A percentile compares a stretch with the other conserved stretches of the same genome.
Conservation (phyloP, 257 asterid species). For the Prunella vulgaris region DNA sequence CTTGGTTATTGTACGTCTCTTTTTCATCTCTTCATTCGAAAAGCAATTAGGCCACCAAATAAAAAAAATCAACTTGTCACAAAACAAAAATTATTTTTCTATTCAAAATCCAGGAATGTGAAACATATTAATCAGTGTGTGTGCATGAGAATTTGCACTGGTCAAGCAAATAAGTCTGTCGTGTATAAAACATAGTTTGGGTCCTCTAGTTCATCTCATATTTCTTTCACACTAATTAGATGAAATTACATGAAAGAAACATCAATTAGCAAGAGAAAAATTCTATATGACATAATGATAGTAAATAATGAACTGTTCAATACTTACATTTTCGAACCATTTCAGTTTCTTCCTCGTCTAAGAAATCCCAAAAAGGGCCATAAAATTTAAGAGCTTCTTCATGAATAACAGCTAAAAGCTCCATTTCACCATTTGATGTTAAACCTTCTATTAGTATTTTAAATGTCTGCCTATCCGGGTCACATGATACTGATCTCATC, state of each 20-base stretch:
- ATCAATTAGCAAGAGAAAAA: background rate
- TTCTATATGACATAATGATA: background rate
- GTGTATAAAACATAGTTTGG: slow-evolving; percentile 7
- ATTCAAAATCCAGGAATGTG: background rate
- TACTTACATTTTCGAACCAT: slow-evolving; percentile 19
- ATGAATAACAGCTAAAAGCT: slow-evolving; percentile 33
- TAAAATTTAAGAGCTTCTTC: slow-evolving; percentile 45
- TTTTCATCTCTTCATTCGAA: background rate
- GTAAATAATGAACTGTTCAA: background rate
- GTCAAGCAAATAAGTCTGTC: background rate
- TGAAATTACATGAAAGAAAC: background rate
- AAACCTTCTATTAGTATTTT: slow-evolving; percentile 44
- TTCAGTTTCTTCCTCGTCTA: slow-evolving; percentile 38
- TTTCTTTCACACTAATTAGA: background rate
- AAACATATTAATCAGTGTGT: background rate
- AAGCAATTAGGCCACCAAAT: background rate
- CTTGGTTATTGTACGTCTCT: background rate
- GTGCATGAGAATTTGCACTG: background rate
- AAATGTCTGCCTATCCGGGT: slow-evolving; percentile 45
- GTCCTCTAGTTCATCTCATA: slow-evolving; percentile 1
- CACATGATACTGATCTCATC: slow-evolving; percentile 59
- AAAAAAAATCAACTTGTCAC: background rate
- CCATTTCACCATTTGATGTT: slow-evolving; percentile 36
- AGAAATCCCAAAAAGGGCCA: slow-evolving; percentile 35
- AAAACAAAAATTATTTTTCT: background rate